Percentiles rank a stretch among this genome's conserved stretches.
phyloP scores from a whole-genome alignment of 768 basidiomycete species.

The Dacryopinax primogenitus region DNA sequence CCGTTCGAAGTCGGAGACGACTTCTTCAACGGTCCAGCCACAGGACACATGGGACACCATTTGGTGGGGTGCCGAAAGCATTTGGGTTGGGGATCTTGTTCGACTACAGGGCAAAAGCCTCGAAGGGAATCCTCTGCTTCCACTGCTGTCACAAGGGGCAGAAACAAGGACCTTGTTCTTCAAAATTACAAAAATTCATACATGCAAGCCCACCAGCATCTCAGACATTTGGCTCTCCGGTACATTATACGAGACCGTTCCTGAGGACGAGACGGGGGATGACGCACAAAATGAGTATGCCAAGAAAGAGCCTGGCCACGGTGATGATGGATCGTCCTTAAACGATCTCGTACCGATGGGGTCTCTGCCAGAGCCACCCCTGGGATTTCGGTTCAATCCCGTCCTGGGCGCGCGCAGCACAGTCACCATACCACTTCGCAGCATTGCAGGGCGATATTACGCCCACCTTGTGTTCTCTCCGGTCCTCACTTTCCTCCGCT shows the following conservation, averaged over 20 bases:
- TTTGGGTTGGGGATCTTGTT: conserved; percentile 77
- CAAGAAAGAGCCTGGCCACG: not conserved
- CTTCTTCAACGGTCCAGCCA: not conserved
- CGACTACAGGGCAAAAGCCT: conserved; percentile 36
- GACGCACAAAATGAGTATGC: not conserved
- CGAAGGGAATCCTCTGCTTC: not conserved
- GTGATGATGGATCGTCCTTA: not conserved
- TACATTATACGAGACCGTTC: not conserved
- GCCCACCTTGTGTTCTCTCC: not conserved
- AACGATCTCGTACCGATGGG: not conserved
- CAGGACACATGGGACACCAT: conserved; percentile 22
- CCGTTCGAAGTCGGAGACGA: not conserved
- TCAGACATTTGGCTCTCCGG: not conserved
- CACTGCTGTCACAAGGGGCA: not conserved
- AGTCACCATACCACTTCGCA: not conserved
- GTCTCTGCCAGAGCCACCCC: not conserved
- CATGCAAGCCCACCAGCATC: not conserved
- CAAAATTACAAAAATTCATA: not conserved
- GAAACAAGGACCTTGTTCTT: not conserved
- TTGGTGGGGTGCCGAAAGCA: conserved; percentile 83
- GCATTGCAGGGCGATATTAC: not conserved
- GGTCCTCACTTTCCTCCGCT: not conserved
- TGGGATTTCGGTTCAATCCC: not conserved
- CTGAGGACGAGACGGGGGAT: not conserved
- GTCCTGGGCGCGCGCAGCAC: not conserved